These are phyloP conservation scores for Pleurotus salmoneostramineus DNA, from an alignment of 768 basidiomycete species.

Conservation along the genomic window DNA sequence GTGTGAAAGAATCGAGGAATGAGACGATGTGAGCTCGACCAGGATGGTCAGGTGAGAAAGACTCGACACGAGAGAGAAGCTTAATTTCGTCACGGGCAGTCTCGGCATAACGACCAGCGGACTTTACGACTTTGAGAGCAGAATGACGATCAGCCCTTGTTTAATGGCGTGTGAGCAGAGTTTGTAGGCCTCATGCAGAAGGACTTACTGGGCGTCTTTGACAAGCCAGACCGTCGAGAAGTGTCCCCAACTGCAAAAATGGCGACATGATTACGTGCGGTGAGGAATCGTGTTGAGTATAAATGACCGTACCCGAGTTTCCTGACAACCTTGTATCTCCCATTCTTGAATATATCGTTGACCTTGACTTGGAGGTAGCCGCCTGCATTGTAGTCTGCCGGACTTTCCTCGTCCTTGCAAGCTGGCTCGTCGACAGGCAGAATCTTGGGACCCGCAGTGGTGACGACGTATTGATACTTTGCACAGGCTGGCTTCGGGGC, in stretches of 20 bases:
- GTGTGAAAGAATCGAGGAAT: slow-evolving; percentile 87
- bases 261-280: slow-evolving; percentile 18
- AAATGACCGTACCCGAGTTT: slow-evolving; percentile 72
- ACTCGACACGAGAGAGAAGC: slow-evolving; percentile 72
- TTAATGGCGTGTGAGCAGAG: not conserved
- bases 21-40: slow-evolving; percentile 82
- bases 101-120: slow-evolving; percentile 91
- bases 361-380: slow-evolving; percentile 82
- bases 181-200: not conserved
- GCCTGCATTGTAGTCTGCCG: slow-evolving; percentile 80
- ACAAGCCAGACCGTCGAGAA: slow-evolving; percentile 95
- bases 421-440: slow-evolving; percentile 62
- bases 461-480: slow-evolving; percentile 76
- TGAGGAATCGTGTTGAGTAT: slow-evolving; percentile 8
- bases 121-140: slow-evolving; percentile 93
- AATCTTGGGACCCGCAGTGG: slow-evolving; percentile 63
- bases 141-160: slow-evolving; percentile 70
- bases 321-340: slow-evolving; percentile 80
- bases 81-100: slow-evolving; percentile 97
- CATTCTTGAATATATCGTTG: slow-evolving; percentile 78
- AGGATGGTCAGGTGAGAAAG: slow-evolving; percentile 69
- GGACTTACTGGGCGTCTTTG: slow-evolving; percentile 66
- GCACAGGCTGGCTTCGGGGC: slow-evolving; percentile 63
- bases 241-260: slow-evolving; percentile 75
- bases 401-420: slow-evolving; percentile 76